Base-by-base conservation (phyloP, 768 basidiomycete genomes). In the Russula virescens region DNA sequence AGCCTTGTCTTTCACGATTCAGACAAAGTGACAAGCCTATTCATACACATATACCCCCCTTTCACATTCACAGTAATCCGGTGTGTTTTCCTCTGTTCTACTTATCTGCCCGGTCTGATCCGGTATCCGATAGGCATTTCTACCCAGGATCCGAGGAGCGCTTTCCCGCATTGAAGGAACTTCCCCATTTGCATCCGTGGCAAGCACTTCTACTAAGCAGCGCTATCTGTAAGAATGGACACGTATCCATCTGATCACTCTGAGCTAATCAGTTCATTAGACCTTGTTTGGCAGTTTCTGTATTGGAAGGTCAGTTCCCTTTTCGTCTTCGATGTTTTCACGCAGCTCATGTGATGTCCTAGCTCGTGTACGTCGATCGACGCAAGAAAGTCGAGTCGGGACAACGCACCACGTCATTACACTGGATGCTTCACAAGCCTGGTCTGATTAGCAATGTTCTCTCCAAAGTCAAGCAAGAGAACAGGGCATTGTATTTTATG, bases 1-100 rank as follows among this genome's bases (percentile, higher is more conserved):
- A 95, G 92, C 67, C 84, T 99, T 25, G 97, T 99, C 3, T 99
- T 99, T 77, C 97, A 99, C 70, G 94, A 96, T 70, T 81, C 85
- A 59, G 97, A 99, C 73, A 98, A 98, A 74, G 91, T 98, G 71
- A 98, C 91, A 19, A 93, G 90, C 11, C 77, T 99, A 26, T 98
- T 95, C 76, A 84, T 99, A 35, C 97, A 99, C 71, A 88, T 98
- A 60, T 98, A 97, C 70, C 83, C 91, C 0, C 92, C 97, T 0
- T 84, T 96, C 65, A 86, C 88, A 3, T 91, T 99, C 69, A 94
- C 92, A 16, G 88, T 94, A 25, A 94, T 98, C 59, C 81, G 91
- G 91, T 90, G 65, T 35, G 85, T 67, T 43, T 7, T 23, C 43
- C 18, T 45, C 54, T n/a, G 0, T 31, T 19, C 54, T 21, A 40